Percentiles rank a stretch among this genome's conserved stretches.
Conservation (phyloP, 805 yeast species). For the Pichia manshurica region DNA sequence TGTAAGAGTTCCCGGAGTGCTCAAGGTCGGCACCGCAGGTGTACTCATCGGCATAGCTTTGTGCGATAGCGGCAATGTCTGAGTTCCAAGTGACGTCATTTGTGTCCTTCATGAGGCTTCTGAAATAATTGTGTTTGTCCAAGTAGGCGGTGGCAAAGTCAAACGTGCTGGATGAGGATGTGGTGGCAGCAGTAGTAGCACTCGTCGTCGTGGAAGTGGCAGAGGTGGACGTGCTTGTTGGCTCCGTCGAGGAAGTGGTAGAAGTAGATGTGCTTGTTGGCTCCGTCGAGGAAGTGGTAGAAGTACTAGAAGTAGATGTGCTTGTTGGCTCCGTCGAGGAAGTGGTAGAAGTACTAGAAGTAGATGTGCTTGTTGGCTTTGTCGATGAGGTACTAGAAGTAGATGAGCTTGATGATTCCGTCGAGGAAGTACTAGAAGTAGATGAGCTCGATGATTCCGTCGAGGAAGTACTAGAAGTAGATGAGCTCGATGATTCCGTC, state of each 20-base stretch:
- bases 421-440: slow-evolving; percentile 2
- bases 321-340: slow-evolving; percentile 11
- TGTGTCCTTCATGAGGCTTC: slow-evolving; percentile 47
- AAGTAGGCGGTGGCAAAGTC: slow-evolving; percentile 43
- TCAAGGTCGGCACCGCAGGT: slow-evolving; percentile 50
- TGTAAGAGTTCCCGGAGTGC: slow-evolving; percentile 53
- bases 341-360: slow-evolving; percentile 1
- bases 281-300: slow-evolving; percentile 12
- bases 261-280: slow-evolving; percentile 13
- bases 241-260: slow-evolving; percentile 7
- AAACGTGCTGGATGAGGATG: slow-evolving; percentile 17
- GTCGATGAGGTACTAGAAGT: slow-evolving; percentile 18
- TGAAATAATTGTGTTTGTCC: slow-evolving; percentile 53
- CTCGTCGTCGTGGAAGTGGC: slow-evolving; percentile 22
- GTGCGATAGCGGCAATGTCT: slow-evolving; percentile 49
- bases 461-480: neutral
- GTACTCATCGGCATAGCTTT: slow-evolving; percentile 47
- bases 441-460: neutral
- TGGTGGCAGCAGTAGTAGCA: slow-evolving; percentile 8
- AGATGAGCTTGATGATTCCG: neutral
- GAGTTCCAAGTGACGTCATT: slow-evolving; percentile 50
- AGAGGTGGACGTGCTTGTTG: slow-evolving; percentile 11
- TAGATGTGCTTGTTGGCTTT: slow-evolving; percentile 7
- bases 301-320: slow-evolving; percentile 8
- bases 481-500: slow-evolving; percentile 3